Percentiles rank a stretch among this genome's conserved stretches.
Conservation (phyloP, 2,329 filamentous ascomycete species). For the Penicillium olsonii region DNA sequence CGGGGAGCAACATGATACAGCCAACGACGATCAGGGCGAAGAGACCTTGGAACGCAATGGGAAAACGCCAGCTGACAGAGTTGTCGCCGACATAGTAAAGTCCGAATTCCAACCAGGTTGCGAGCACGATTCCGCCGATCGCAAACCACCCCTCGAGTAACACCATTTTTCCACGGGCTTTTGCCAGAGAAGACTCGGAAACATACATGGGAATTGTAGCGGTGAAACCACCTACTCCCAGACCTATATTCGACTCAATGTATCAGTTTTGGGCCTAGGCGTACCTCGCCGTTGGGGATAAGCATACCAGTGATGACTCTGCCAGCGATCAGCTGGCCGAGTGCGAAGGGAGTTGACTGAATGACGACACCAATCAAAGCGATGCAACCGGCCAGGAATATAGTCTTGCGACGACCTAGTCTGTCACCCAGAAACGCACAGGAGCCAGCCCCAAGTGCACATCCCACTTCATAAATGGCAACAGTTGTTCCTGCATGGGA, state of each 20-base stretch:
- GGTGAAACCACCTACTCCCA: slow-evolving; percentile 28
- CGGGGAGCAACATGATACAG: slow-evolving; percentile 42
- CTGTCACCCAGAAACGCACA: slow-evolving; percentile 17
- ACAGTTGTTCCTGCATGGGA: slow-evolving; percentile 20
- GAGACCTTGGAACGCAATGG: slow-evolving; percentile 35
- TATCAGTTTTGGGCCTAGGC: too few species aligned
- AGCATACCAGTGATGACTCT: slow-evolving; percentile 18
- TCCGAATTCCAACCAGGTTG: slow-evolving; percentile 44
- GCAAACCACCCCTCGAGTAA: slow-evolving; percentile 22
- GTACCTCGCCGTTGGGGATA: too few species aligned
- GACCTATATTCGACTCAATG: slow-evolving; percentile 10
- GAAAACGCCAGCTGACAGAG: slow-evolving; percentile 31
- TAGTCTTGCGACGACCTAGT: slow-evolving; percentile 21
- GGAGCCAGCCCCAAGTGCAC: slow-evolving; percentile 20
- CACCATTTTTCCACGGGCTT: slow-evolving; percentile 21
- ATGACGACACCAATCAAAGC: slow-evolving; percentile 16
- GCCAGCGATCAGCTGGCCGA: slow-evolving; percentile 8
- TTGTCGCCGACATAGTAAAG: slow-evolving; percentile 40
- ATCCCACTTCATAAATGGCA: slow-evolving; percentile 29
- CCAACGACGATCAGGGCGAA: slow-evolving; percentile 35
- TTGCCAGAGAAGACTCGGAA: slow-evolving; percentile 18
- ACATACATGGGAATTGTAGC: slow-evolving; percentile 29
- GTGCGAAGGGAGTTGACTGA: slow-evolving; percentile 17
- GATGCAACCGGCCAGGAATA: slow-evolving; percentile 19
- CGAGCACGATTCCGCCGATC: slow-evolving; percentile 23